Evolutionary conservation across 2,329 filamentous ascomycete species (phyloP), one percentile per base, ranked within the genome.

Genomic region (Trichothecium roseum): DNA sequence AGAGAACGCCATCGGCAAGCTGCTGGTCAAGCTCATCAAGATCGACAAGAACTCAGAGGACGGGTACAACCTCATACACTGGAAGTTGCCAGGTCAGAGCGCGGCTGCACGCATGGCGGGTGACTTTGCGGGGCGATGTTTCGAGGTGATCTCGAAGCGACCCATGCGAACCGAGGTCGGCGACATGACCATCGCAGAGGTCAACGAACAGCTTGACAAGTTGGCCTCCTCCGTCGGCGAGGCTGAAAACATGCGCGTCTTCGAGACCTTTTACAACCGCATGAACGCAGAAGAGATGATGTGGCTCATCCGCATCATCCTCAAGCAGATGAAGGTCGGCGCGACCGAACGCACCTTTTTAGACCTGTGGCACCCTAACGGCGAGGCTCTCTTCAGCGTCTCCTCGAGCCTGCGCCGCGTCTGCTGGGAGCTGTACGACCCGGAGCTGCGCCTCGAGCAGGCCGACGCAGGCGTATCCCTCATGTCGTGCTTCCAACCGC

Each of bases 401-500:
- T 94, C 87, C 0, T 94, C 86, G 13, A 95, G 83, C 49, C 65
- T 98, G 38, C 75, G 85, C 6, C 74, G 88, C 27, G 89, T 98
- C 1, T 98, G 91, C 51, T 96, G 91, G 89, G 88, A 96, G 54
- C 64, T 98, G 3, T 76, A 74, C 46, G 79, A 95, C 51, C 81
- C 81, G 0, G 66, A 71, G 27, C 57, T 84, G 9, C 74, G 83
- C 4, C 68, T 98, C 3, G 77, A 86, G 44, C 78, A 78, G 26
- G 81, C 86, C 17, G 78, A 87, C 35, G 72, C 78, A 1, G 80
- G 81, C 0, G 78, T 96, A 12, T 66, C 72, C 2, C 63, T 96
- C 24, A 94, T 95, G 85, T 82, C 91, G 50, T 95, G 87, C 53
- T 96, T 96, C 52, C 89, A 96, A 51, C 91, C 91, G 5, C 91